Base-by-base conservation (phyloP, 768 basidiomycete genomes). In the Punctularia strigosozonata region DNA sequence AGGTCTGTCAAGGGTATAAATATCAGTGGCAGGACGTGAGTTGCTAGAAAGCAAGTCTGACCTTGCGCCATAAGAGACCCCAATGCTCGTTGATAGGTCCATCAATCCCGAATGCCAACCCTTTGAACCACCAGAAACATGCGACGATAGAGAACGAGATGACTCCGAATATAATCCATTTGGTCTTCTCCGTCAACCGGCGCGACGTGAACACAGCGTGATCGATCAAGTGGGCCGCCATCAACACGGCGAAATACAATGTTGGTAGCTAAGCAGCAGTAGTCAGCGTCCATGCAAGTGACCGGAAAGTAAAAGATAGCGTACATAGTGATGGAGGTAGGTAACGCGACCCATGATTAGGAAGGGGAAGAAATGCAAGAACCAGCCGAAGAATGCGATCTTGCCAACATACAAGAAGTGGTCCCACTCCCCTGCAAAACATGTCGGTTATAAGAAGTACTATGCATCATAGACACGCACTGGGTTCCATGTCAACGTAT, bases 341-440 rank as follows among this genome's bases (percentile, higher is more conserved):
- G 91, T 95, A 3, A 91, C 87, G 43, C 91, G 87, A 17, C 88
- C 92, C 95, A 99, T 99, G 63, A 97, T 79, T 47, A 97, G 63
- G 79, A 97, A 99, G 2, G 94, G 94, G 18, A 82, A 51, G 50
- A 75, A 99, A 62, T 99, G 94, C 53, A 97, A 69, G 14, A 71
- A 62, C 94, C 94, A 98, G 6, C 95, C 94, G 40, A 81, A 69
- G 55, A 91, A 78, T 1, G 90, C 87, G 25, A 98, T 69, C 63
- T 95, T 95, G 18, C 80, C 75, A 12, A 94, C 87, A 51, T 94
- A 94, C 46, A 94, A 51, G 66, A 90, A 92, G 52, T 92, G 86
- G 20, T 89, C 89, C 88, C 90, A 98, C 58, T 91, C 87, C 41
- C 78, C 86, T 82, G 46, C 33, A 15, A 18, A 31, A 5, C 1